Base-by-base conservation (phyloP, 2,329 filamentous ascomycete genomes). In the Cordyceps tenuipes region DNA sequence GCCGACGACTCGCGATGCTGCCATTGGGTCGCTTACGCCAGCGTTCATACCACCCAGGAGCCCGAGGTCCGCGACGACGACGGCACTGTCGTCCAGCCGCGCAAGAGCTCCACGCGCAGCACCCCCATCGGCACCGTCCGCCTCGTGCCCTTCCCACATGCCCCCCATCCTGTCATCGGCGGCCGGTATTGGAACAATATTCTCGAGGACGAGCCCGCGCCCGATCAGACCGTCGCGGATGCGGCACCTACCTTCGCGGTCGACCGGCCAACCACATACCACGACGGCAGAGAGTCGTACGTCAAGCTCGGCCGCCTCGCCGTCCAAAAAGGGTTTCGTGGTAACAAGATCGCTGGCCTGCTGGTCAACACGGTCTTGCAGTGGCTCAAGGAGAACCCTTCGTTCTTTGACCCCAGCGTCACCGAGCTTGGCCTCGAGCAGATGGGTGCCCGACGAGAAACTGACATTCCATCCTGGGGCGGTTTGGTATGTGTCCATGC, bases 11-110 rank as follows among this genome's bases (percentile, higher is more conserved):
- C 80, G 1, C 82, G 89, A 41, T 87, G 85, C 65, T 93, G 87
- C 75, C 91, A 97, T 73, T 96, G 90, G 89, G 87, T 96, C 34
- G 78, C 87, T n/a, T 96, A 96, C 72, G 84, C 84, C 52, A 85
- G 80, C 17, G 79, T 88, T 60, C 80, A 81, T 58, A 76, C 73
- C 53, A 73, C 70, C 3, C 72, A 74, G 49, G 72, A 73, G 61
- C 69, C 71, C 5, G 77, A 80, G 69, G 66, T 75, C 49, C 74
- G 72, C 31, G 76, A 82, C 66, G 71, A 74, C 5, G 66, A 68
- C n/a, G 75, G 74, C 61, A 71, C 73, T 39, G 68, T 79, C 43
- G 51, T 75, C 50, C 71, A 70, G 19, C 74, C 73, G n/a, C 73
- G 76, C 54, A 72, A 70, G 63, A 79, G 77, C 69, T 75, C 71